A percentile compares a stretch with the other conserved stretches of the same genome.
Evolutionary conservation across 2,329 filamentous ascomycete species (phyloP).

Genomic region (Cytospora piceicola): DNA sequence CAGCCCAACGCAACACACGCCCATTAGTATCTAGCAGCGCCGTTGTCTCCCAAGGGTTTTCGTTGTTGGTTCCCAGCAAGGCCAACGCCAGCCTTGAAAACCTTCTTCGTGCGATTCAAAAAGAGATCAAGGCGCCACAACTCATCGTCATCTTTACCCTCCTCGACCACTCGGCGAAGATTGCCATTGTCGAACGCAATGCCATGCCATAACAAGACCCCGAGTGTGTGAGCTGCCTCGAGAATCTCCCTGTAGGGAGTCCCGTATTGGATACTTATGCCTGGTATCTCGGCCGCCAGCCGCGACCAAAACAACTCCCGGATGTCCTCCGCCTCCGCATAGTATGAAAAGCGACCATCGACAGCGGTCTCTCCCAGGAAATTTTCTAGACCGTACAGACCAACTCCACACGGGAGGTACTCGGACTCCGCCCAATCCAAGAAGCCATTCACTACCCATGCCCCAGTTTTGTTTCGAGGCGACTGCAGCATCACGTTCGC

Average conservation of each 20-base stretch:
- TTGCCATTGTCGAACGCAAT: conserved; percentile 65
- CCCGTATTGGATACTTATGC: conserved; percentile 34
- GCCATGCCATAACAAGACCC: conserved; percentile 65
- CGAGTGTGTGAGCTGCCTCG: conserved; percentile 51
- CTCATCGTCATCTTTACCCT: conserved; percentile 53
- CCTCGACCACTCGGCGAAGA: conserved; percentile 61
- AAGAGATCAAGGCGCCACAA: conserved; percentile 53
- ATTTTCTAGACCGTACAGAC: conserved; percentile 64
- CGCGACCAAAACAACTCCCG: conserved; percentile 55
- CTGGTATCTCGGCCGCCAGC: conserved; percentile 42
- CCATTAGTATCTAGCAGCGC: not conserved
- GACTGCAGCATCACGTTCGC: conserved; percentile 59
- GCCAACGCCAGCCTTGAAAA: not conserved
- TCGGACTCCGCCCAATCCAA: conserved; percentile 70
- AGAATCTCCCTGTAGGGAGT: conserved; percentile 39
- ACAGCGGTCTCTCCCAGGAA: conserved; percentile 53
- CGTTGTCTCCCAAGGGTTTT: not conserved
- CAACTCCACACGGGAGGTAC: conserved; percentile 61
- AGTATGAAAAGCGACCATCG: conserved; percentile 48
- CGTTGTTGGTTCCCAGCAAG: not conserved
- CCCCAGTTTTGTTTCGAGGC: not conserved
- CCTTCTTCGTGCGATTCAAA: conserved; percentile 14
- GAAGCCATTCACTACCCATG: conserved; percentile 49
- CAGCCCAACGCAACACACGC: too few species aligned
- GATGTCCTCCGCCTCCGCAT: conserved; percentile 46